Conservation (phyloP, 331 rosid genomes). For the Rosa hybrid region DNA sequence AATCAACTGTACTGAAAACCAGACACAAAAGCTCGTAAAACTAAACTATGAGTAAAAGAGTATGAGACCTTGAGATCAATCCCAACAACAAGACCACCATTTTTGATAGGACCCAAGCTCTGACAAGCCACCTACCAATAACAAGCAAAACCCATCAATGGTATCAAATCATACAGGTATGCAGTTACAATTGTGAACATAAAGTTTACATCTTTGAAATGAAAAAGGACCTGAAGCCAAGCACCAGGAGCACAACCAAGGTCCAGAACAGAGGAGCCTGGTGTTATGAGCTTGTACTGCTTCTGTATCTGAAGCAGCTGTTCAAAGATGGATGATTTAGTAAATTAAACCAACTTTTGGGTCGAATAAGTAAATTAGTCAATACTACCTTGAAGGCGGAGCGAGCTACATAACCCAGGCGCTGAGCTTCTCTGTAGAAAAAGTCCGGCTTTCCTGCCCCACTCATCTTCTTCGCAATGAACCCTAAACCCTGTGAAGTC, state of each 20-base stretch:
- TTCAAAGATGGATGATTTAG: not conserved
- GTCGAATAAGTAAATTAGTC: not conserved
- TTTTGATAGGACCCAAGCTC: constrained; percentile 68
- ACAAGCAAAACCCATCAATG: not conserved
- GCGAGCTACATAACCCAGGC: constrained; percentile 93
- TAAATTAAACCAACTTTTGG: not conserved
- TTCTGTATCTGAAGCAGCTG: constrained; percentile 85
- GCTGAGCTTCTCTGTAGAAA: constrained; percentile 94
- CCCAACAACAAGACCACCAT: constrained; percentile 75
- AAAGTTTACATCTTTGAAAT: constrained; percentile 11
- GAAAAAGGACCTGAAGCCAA: constrained; percentile 72
- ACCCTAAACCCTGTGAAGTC: constrained; percentile 13
- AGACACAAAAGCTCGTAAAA: not conserved
- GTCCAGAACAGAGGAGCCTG: constrained; percentile 75
- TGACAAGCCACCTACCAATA: constrained; percentile 72
- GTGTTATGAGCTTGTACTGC: constrained; percentile 59
- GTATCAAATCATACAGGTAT: not conserved
- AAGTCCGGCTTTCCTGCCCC: constrained; percentile 77
- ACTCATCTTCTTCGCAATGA: constrained; percentile 39
- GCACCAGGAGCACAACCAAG: constrained; percentile 98
- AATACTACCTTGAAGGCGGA: constrained; percentile 75
- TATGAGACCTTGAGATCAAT: constrained; percentile 69
- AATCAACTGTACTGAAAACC: not conserved
- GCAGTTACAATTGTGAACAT: not conserved
- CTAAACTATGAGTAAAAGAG: not conserved